phyloP scores from a whole-genome alignment of 352 stramenopile genomes.

The Elongisporangium prolatum region DNA sequence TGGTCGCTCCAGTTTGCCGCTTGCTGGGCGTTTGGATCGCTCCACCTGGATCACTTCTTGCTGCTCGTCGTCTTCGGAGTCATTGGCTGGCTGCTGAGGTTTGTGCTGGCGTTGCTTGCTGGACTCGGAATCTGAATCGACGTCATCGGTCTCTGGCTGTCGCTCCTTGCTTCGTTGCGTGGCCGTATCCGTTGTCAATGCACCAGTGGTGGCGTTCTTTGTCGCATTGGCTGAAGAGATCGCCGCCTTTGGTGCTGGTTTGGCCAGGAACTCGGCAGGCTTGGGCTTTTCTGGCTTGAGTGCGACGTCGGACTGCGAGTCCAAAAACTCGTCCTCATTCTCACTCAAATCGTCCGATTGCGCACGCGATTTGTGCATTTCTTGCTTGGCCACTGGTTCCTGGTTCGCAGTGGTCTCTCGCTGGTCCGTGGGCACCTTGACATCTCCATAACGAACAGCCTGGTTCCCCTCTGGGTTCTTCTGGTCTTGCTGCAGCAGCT shows the following conservation, averaged over 20 bases:
- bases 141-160: constrained; percentile 42
- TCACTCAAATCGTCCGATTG: too few relatives aligned
- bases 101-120: constrained; percentile 10
- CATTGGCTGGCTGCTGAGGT: constrained; percentile 19
- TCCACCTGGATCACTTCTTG: constrained; percentile 42
- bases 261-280: too few relatives aligned
- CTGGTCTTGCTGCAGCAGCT: constrained; percentile 48
- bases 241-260: not conserved
- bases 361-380: too few relatives aligned
- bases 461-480: too few relatives aligned
- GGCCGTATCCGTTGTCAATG: constrained; percentile 1
- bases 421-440: too few relatives aligned
- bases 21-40: constrained; percentile 18
- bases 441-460: too few relatives aligned
- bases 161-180: constrained; percentile 6
- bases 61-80: constrained; percentile 34
- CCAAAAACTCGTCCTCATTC: too few relatives aligned
- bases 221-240: not conserved
- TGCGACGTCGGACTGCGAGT: too few relatives aligned
- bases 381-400: too few relatives aligned
- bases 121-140: constrained; percentile 26
- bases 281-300: too few relatives aligned
- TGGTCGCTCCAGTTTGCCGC: constrained; percentile 30
- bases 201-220: not conserved
- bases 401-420: too few relatives aligned